Evolutionary conservation across 805 yeast species (phyloP), one percentile per base, ranked within the genome.

Genomic region (Ogataea nakhonphanomensis): DNA sequence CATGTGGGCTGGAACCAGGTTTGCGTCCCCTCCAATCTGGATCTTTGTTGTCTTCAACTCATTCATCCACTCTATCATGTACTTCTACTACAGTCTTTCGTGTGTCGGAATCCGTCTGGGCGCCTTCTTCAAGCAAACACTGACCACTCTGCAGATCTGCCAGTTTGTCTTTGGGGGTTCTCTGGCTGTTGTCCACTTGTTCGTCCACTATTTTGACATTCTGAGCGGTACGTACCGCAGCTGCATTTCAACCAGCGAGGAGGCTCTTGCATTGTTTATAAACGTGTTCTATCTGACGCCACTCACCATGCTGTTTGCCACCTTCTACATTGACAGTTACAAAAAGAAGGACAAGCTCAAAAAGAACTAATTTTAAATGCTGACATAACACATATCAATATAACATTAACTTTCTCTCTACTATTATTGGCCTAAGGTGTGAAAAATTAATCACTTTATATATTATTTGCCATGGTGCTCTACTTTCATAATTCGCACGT

Each of bases 1-100:
- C 44, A 82, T 82, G 89, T 82, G 88, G 88, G 75, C 84, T 7
- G 89, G 89, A 2, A 74, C 79, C 41, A 66, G 88, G 42, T 82
- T 66, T 61, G 75, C 74, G 37, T 73, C 85, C 10, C 85, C 88
- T 5, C 89, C 89, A 25, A 82, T 82, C 58, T 82, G 89, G 89
- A 78, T 82, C 53, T 82, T 82, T 62, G 87, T 81, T 32, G 85
- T 78, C 20, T 82, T 82, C 74, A 82, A 82, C 68, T 81, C 87
- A n/a, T 76, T 82, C 57, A 81, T 82, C 55, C 89, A 82, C 66
- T 67, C 84, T 20, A 70, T 82, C 58, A 82, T 82, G 89, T 82
- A 82, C 68, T 70, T 76, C 42, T 82, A 82, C 65, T 82, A 76
- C 66, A 66, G 81, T 3, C 67, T 82, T 49, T 67, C 81, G 8